Evolutionary conservation across 805 yeast species (phyloP).

Genomic region (Schwanniomyces yamadae): DNA sequence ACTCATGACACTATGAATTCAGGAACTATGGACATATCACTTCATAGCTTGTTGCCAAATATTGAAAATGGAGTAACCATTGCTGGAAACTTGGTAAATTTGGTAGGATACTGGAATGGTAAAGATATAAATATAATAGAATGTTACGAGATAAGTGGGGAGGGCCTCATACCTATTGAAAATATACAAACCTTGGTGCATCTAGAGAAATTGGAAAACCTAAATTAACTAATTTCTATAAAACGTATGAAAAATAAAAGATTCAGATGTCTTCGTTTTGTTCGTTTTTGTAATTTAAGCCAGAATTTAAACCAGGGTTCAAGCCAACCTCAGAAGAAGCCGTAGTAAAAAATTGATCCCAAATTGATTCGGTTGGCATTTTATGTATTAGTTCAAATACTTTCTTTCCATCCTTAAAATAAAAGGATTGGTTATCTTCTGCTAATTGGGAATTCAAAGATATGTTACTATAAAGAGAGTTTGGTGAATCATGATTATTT

Average conservation of each 20-base stretch:
- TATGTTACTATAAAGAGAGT: slow-evolving; percentile 11
- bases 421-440: slow-evolving; percentile 11
- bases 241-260: neutral
- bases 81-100: slow-evolving; percentile 26
- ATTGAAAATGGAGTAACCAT: neutral
- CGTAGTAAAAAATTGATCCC: slow-evolving; percentile 61
- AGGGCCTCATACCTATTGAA: slow-evolving; percentile 7
- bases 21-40: neutral
- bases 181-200: slow-evolving; percentile 14
- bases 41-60: slow-evolving; percentile 1
- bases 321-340: neutral
- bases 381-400: slow-evolving; percentile 62
- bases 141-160: slow-evolving; percentile 18
- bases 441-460: slow-evolving; percentile 9
- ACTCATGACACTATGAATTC: neutral
- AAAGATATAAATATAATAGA: slow-evolving; percentile 18
- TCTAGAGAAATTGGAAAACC: slow-evolving; percentile 12
- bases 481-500: slow-evolving; percentile 6
- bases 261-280: neutral
- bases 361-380: slow-evolving; percentile 62
- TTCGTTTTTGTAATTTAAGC: neutral
- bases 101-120: slow-evolving; percentile 35
- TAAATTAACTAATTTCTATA: slow-evolving; percentile 4
- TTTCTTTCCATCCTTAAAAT: slow-evolving; percentile 49
- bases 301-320: slow-evolving; percentile 1